Evolutionary conservation across 768 basidiomycete species (phyloP).

Genomic region (Tricholomella constricta): DNA sequence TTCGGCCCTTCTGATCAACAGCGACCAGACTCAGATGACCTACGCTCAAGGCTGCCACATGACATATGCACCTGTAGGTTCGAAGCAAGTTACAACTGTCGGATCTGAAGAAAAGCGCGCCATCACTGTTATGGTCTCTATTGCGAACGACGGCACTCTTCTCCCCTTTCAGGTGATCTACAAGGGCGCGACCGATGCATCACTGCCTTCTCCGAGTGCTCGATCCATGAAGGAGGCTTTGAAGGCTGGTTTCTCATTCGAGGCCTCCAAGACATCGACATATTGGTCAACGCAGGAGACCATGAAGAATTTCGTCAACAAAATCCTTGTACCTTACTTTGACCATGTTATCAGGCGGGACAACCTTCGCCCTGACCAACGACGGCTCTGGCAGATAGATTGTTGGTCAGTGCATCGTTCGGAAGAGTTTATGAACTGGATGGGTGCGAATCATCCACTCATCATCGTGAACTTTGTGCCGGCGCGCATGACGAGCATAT

Average conservation of each 20-base stretch:
- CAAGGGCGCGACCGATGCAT: slow-evolving; percentile 26
- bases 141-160: slow-evolving; percentile 29
- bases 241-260: slow-evolving; percentile 23
- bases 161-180: slow-evolving; percentile 42
- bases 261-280: slow-evolving; percentile 24
- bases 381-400: slow-evolving; percentile 33
- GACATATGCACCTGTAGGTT: slow-evolving; percentile 30
- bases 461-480: not conserved
- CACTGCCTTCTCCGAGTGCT: slow-evolving; percentile 20
- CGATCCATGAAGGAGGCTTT: slow-evolving; percentile 22
- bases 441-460: not conserved
- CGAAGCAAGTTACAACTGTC: slow-evolving; percentile 35
- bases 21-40: slow-evolving; percentile 37
- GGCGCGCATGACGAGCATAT: not conserved
- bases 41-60: slow-evolving; percentile 23
- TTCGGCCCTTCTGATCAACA: slow-evolving; percentile 30
- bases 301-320: slow-evolving; percentile 29
- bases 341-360: slow-evolving; percentile 14
- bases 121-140: slow-evolving; percentile 37
- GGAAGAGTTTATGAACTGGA: not conserved
- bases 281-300: slow-evolving; percentile 29
- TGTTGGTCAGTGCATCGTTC: not conserved
- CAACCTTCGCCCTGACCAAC: slow-evolving; percentile 19
- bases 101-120: slow-evolving; percentile 44
- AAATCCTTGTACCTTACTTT: slow-evolving; percentile 35